Percentiles rank a stretch among this genome's conserved stretches.
phyloP scores from a whole-genome alignment of 441 rosid species.

The Breynia disticha region DNA sequence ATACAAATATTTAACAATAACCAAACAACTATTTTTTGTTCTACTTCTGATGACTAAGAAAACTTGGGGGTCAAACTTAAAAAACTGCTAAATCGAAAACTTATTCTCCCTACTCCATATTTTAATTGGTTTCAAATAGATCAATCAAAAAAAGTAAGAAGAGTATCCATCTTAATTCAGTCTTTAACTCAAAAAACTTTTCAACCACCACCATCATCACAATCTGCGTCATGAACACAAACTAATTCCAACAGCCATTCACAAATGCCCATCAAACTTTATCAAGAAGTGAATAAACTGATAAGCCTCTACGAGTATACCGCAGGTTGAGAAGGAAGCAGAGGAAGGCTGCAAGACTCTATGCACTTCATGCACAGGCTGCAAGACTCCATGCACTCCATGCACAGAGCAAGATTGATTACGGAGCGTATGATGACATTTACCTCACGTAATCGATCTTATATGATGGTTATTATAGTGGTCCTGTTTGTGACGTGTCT shows the following conservation, averaged over 20 bases:
- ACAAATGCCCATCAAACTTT: slow-evolving; percentile 24
- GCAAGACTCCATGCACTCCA: no score
- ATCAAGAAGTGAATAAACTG: slow-evolving; percentile 6
- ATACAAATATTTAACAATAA: slow-evolving; percentile 5
- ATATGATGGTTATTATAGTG: no score
- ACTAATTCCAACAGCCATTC: slow-evolving; percentile 28
- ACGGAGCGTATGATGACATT: no score
- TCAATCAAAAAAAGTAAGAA: slow-evolving; percentile 9
- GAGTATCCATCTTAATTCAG: slow-evolving; percentile 11
- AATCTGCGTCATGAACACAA: slow-evolving; percentile 18
- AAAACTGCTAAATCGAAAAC: background rate
- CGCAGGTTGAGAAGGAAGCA: no score
- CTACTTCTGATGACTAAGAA: background rate
- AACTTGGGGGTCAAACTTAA: no score
- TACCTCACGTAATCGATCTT: no score
- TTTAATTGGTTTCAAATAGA: slow-evolving; percentile 2
- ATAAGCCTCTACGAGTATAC: no score
- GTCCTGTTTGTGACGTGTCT: no score
- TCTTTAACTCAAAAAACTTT: slow-evolving; percentile 16
- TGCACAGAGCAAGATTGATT: no score
- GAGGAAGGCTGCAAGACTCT: no score
- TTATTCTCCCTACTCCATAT: slow-evolving; percentile 23
- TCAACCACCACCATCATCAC: slow-evolving; percentile 24
- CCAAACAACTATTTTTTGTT: slow-evolving; percentile 12
- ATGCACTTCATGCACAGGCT: no score